Percentiles rank a stretch among this genome's conserved stretches.
These are phyloP conservation scores for Xylariaceae sp. DNA, from an alignment of 2,329 filamentous ascomycete species.

Conservation along the genomic window DNA sequence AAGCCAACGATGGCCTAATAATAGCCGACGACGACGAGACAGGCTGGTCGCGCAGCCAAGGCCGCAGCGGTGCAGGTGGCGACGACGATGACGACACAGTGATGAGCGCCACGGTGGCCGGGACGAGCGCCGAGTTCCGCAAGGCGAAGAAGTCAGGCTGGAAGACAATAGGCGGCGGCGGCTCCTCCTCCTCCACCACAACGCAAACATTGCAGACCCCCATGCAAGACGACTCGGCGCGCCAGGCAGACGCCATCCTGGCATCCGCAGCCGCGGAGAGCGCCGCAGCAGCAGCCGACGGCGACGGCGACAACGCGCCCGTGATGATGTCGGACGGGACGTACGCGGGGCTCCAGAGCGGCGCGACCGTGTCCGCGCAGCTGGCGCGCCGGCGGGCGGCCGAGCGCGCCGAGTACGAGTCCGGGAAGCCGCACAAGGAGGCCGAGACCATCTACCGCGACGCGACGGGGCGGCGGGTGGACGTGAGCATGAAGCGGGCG, in stretches of 20 bases:
- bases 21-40: constrained; percentile 70
- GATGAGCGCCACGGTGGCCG: constrained; percentile 50
- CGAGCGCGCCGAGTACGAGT: constrained; percentile 36
- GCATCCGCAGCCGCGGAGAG: constrained; percentile 71
- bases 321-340: constrained; percentile 87
- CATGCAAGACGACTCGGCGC: constrained; percentile 59
- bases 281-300: constrained; percentile 51
- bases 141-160: constrained; percentile 80
- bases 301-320: constrained; percentile 47
- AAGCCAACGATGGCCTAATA: constrained; percentile 59
- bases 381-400: constrained; percentile 64
- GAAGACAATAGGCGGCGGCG: constrained; percentile 69
- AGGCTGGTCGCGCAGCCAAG: constrained; percentile 56
- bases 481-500: constrained; percentile 87
- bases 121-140: constrained; percentile 67
- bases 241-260: constrained; percentile 72
- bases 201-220: constrained; percentile 45
- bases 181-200: constrained; percentile 53
- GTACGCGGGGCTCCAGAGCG: constrained; percentile 84
- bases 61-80: constrained; percentile 54
- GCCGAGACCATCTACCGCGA: constrained; percentile 94
- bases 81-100: constrained; percentile 62
- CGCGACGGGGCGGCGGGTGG: constrained; percentile 91
- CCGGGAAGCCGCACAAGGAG: constrained; percentile 60
- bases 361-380: constrained; percentile 75